These are phyloP conservation scores for Pichia nanzhaoensis DNA, from an alignment of 805 yeast genomes.

Conservation along the genomic window DNA sequence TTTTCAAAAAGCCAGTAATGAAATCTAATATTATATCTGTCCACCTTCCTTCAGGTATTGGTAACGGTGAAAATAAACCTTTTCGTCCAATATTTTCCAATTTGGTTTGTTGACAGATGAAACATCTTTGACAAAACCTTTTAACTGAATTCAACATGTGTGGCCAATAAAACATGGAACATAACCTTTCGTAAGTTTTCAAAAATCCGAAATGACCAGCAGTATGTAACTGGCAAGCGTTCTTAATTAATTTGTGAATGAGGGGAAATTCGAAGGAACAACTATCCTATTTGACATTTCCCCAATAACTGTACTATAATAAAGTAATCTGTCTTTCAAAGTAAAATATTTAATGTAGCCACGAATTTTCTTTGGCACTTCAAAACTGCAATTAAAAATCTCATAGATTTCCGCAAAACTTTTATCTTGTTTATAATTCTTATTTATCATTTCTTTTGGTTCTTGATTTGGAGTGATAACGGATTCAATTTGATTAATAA, in stretches of 20 bases:
- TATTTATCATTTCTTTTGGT: not conserved
- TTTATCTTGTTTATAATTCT: not conserved
- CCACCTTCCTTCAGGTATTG: constrained; percentile 3
- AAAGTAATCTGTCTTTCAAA: not conserved
- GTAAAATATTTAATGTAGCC: constrained; percentile 1
- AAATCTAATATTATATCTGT: constrained; percentile 4
- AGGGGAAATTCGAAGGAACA: too few species aligned
- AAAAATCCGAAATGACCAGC: constrained; percentile 1
- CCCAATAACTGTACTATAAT: not conserved
- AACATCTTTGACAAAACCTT: too few species aligned
- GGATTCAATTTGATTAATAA: too few species aligned
- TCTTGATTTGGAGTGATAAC: too few species aligned
- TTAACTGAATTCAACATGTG: not conserved
- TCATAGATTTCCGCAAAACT: not conserved
- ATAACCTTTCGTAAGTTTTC: not conserved
- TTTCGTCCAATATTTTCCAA: not conserved
- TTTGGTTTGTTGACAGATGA: too few species aligned
- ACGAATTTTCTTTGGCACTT: not conserved
- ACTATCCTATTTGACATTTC: too few species aligned
- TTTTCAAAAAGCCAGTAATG: not conserved
- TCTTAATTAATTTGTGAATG: too few species aligned
- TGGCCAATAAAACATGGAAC: not conserved
- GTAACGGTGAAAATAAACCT: constrained; percentile 1
- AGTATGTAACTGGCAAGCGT: not conserved
- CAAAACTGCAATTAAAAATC: not conserved